A percentile compares a stretch with the other conserved stretches of the same genome.
phyloP scores from a whole-genome alignment of 2,329 filamentous ascomycete genomes.

The Neofusicoccum ribis region DNA sequence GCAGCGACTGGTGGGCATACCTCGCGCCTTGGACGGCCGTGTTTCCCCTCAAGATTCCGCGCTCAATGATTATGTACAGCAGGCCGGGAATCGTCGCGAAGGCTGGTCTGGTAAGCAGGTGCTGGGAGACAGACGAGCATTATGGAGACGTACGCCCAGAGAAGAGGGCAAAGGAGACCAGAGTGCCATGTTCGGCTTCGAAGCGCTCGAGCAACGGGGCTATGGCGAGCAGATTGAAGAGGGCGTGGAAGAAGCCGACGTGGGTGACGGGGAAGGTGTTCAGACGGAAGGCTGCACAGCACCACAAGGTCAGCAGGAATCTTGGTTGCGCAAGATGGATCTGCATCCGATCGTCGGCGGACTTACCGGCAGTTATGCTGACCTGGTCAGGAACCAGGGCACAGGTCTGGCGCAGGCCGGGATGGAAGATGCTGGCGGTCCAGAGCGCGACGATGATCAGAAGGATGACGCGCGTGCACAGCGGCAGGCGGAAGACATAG shows the following conservation, averaged over 20 bases:
- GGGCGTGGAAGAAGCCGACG: conserved; percentile 72
- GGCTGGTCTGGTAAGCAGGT: conserved; percentile 33
- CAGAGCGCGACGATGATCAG: conserved; percentile 68
- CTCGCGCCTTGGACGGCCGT: conserved; percentile 79
- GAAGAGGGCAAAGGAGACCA: conserved; percentile 84
- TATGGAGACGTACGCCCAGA: conserved; percentile 72
- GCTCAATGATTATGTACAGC: conserved; percentile 78
- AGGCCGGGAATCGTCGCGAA: conserved; percentile 68
- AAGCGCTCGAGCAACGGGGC: conserved; percentile 91
- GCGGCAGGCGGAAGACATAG: conserved; percentile 80
- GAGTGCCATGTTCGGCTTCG: conserved; percentile 86
- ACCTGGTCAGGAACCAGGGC: conserved; percentile 76
- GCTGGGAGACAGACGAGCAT: not conserved
- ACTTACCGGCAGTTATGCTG: conserved; percentile 68
- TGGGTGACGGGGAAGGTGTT: conserved; percentile 93
- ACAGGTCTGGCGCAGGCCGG: conserved; percentile 77
- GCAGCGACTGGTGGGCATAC: conserved; percentile 48
- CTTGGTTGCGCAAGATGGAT: conserved; percentile 5
- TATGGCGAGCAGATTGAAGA: conserved; percentile 77
- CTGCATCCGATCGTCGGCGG: not conserved
- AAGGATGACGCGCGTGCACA: conserved; percentile 76
- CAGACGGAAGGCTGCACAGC: conserved; percentile 74
- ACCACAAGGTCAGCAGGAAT: not conserved
- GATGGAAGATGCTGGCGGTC: conserved; percentile 66
- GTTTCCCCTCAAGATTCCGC: conserved; percentile 68